Base-by-base conservation (phyloP, 495 filamentous ascomycete species). In the Viridothelium virens region DNA sequence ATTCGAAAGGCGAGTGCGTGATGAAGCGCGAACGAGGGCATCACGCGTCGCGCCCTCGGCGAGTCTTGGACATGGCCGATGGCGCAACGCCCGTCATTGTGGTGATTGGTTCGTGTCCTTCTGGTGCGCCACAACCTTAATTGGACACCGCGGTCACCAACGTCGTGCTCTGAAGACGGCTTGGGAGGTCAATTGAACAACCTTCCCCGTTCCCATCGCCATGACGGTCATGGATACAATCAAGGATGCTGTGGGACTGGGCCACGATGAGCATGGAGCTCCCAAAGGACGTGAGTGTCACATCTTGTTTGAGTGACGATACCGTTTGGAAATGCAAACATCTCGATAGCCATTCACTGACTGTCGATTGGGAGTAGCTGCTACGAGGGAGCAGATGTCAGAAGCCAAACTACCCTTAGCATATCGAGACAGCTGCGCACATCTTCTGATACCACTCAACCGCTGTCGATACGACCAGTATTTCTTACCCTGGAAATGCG, bases 401-500 rank as follows among this genome's bases (percentile, higher is more conserved):
- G 91, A 89, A 70, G 94, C 94, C 69, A 86, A 86, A 72, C 81
- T 98, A 33, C 94, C 94, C 14, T 75, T 97, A 63, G 84, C 89
- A 67, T 98, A 97, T 79, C 86, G 94, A 70, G 94, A 98, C 76
- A 91, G 87, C 74, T 98, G 94, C 78, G 94, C 91, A 70, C 85
- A 94, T 75, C 88, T 97, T 12, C 82, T 97, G 33, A 96, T 97
- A 53, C 95, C 95, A 7, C 83, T 98, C 71, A 98, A 98, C 79
- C 87, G 89, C 68, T 98, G 94, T 81, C 92, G 94, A 62, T 85
- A 84, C 79, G 88, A 95, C 66, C 87, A 91, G 66, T 97, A 89
- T 79, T 97, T 96, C 79, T 76, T 97, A 74, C 92, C 94, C 31
- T 98, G 94, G 94, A 96, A 93, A 84, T 98, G 94, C 77, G 86